Evolutionary conservation across 768 basidiomycete genomes (phyloP).

Genomic region (Mrakia blollopis): DNA sequence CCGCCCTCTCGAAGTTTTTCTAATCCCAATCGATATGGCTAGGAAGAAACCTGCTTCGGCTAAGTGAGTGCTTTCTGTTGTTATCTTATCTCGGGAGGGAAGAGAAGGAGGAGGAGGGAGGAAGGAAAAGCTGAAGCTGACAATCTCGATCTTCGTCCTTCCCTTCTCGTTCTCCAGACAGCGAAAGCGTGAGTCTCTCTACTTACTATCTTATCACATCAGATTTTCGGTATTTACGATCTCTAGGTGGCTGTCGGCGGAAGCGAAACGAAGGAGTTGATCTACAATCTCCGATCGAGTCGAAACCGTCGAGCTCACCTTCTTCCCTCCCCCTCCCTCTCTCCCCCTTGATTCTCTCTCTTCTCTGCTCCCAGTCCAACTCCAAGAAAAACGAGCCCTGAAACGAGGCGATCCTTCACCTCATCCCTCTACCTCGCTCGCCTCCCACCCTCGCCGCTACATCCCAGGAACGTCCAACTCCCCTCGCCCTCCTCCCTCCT

Average conservation of each 20-base stretch:
- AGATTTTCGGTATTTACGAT: not conserved
- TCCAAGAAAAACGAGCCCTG: slow-evolving; percentile 72
- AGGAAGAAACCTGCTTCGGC: slow-evolving; percentile 8
- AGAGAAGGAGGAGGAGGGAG: not conserved
- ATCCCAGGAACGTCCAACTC: not conserved
- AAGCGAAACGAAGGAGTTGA: not conserved
- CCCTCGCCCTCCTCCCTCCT: not conserved
- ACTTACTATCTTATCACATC: not conserved
- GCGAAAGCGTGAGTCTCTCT: slow-evolving; percentile 4
- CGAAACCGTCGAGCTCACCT: not conserved
- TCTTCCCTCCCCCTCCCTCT: not conserved
- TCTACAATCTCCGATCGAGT: too few species aligned
- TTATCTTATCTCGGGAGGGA: not conserved
- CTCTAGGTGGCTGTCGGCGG: too few species aligned
- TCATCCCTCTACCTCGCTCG: not conserved
- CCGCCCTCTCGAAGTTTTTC: not conserved
- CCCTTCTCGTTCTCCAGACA: not conserved
- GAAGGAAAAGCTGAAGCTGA: not conserved
- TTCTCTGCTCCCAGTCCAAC: slow-evolving; percentile 56
- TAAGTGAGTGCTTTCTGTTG: not conserved
- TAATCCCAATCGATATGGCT: not conserved
- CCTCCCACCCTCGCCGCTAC: not conserved
- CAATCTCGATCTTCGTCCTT: not conserved
- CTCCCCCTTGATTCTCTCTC: not conserved
- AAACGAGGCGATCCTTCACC: slow-evolving; percentile 64